A percentile compares a stretch with the other conserved stretches of the same genome.
These are phyloP conservation scores for thale cress (Arabidopsis thaliana) DNA, from an alignment of 345 rosid species.

Conservation along the genomic window TAIR10.1 NC_003076.8:2416001-2416500, in stretches of 20 bases:
- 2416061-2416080: background rate
- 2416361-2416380: slow-evolving; percentile 63
- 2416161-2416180: too few relatives aligned
- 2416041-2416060: background rate
- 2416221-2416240: too few relatives aligned
- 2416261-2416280: too few relatives aligned
- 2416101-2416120: background rate
- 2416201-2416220: too few relatives aligned
- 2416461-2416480: slow-evolving; percentile 83
- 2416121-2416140: background rate
- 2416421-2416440: slow-evolving; percentile 86
- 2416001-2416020: too few relatives aligned
- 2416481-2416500: slow-evolving; percentile 89
- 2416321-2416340: too few relatives aligned
- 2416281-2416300: too few relatives aligned
- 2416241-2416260: too few relatives aligned
- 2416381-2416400: slow-evolving; percentile 91
- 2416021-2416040: background rate
- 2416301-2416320: too few relatives aligned
- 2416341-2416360: slow-evolving; percentile 39
- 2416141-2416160: background rate
- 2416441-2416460: slow-evolving; percentile 95
- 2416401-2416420: slow-evolving; percentile 89
- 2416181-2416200: too few relatives aligned
- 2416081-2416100: background rate